Percentiles rank a stretch among this genome's conserved stretches.
Conservation (phyloP, 306 rosid genomes). For the Medicago lupulina region DNA sequence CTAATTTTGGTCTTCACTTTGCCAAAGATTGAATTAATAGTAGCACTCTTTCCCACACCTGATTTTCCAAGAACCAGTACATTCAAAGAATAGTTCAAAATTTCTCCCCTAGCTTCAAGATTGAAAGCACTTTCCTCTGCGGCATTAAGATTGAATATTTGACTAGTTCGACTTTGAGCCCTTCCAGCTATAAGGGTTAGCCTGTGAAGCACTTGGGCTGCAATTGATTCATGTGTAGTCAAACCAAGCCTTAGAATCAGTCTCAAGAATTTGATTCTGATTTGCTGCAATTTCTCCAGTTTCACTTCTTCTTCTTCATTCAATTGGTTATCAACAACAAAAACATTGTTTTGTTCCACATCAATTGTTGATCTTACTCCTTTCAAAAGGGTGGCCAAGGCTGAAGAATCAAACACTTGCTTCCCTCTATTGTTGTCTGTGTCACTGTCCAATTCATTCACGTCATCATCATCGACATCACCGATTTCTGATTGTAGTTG, state of each 20-base stretch:
- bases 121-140: slow-evolving; percentile 54
- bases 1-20: slow-evolving; percentile 68
- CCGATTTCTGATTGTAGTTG: not conserved
- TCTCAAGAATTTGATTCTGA: slow-evolving; percentile 78
- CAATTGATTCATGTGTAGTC: slow-evolving; percentile 75
- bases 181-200: slow-evolving; percentile 65
- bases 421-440: slow-evolving; percentile 55
- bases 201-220: slow-evolving; percentile 79
- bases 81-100: slow-evolving; percentile 70
- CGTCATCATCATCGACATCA: not conserved
- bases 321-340: slow-evolving; percentile 55
- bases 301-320: slow-evolving; percentile 77
- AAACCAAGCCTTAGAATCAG: slow-evolving; percentile 76
- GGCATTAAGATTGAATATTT: slow-evolving; percentile 63
- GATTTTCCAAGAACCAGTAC: slow-evolving; percentile 87
- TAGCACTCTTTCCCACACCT: slow-evolving; percentile 97
- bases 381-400: slow-evolving; percentile 90
- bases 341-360: slow-evolving; percentile 46
- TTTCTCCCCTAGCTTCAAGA: slow-evolving; percentile 42
- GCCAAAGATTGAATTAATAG: slow-evolving; percentile 88
- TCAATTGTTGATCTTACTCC: slow-evolving; percentile 65
- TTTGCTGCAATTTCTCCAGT: slow-evolving; percentile 71
- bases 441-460: not conserved
- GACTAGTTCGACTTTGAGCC: slow-evolving; percentile 33
- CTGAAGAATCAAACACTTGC: slow-evolving; percentile 83